These are phyloP conservation scores for Populus tremula DNA, from an alignment of 345 rosid genomes.

Conservation along the genomic window DNA sequence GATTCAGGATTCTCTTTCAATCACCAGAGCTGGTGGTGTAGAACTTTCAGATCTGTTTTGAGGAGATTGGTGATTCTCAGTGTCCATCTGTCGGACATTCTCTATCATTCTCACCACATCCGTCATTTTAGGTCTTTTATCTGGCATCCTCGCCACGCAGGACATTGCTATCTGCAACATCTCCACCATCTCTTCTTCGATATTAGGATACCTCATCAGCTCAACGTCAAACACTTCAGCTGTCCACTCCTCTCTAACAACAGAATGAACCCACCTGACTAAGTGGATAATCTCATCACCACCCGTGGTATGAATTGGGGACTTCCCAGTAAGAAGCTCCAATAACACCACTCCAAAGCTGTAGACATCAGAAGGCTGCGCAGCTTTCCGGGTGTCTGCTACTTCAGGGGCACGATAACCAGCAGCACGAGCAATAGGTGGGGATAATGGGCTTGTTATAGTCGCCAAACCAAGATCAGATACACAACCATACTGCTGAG, in stretches of 20 bases:
- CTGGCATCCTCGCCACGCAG: conserved; percentile 74
- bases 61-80: conserved; percentile 44
- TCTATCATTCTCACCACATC: conserved; percentile 78
- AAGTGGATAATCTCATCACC: conserved; percentile 88
- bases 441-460: conserved; percentile 70
- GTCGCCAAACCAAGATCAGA: conserved; percentile 80
- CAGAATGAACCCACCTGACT: conserved; percentile 97
- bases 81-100: conserved; percentile 44
- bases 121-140: conserved; percentile 80
- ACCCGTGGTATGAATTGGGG: conserved; percentile 75
- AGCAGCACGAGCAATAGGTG: conserved; percentile 80
- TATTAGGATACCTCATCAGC: conserved; percentile 80
- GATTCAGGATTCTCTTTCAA: conserved; percentile 23
- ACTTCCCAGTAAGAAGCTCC: conserved; percentile 89
- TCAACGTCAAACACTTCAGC: conserved; percentile 96
- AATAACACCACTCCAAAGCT: conserved; percentile 95
- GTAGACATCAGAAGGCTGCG: conserved; percentile 83
- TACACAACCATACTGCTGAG: conserved; percentile 59
- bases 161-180: conserved; percentile 96
- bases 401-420: conserved; percentile 97
- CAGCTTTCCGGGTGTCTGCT: conserved; percentile 84
- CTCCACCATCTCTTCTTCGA: conserved; percentile 98
- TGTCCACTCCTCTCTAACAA: conserved; percentile 97
- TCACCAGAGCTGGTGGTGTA: conserved; percentile 35
- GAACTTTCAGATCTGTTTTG: conserved; percentile 55